Evolutionary conservation across 495 filamentous ascomycete genomes (phyloP), one percentile per base, ranked within the genome.

Genomic region (Neurospora sp.): DNA sequence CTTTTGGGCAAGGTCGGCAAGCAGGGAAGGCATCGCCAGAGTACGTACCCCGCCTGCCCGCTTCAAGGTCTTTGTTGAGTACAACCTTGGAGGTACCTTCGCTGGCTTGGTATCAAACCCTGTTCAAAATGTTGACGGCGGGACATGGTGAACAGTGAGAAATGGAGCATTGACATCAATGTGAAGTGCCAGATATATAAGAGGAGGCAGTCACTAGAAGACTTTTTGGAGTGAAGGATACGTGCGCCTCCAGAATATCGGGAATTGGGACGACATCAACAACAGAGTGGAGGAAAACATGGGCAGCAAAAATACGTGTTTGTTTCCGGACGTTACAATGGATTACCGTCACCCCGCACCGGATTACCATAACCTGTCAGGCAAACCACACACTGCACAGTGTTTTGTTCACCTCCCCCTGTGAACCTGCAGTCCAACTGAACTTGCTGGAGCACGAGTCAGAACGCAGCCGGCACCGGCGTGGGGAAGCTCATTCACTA

Each of bases 381-480:
- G 31, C 48, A 54, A 31, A 59, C 24, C 48, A 59, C 5, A 31
- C 28, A 17, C 54, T 34, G 28, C 28, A 66, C 54, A 34, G 54
- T 66, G 54, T 66, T 62, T 7, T 5, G 17, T 19, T 66, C 54
- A 66, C 28, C 19, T 2, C 28, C 54, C 54, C 54, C 54, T 66
- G 54, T 19, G 28, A 34, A 28, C 15, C 31, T 66, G 28, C 28
- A 34, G 28, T 66, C 28, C 54, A 36, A 34, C 24, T 28, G 24
- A 28, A 28, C 54, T 34, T 66, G 28, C 54, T 36, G 54, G 54
- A 66, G 54, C 72, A 43, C 73, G 73, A 74, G 73, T 74, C 73
- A 74, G 21, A 73, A 54, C 24, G 36, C 69, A 71, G 69, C 73
- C 69, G 69, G 73, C 70, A 59, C 73, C 69, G 73, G 73, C 69